These are phyloP conservation scores for Trichosporon sp. DNA, from an alignment of 1,284 basidiomycete species.

Conservation along the genomic window DNA sequence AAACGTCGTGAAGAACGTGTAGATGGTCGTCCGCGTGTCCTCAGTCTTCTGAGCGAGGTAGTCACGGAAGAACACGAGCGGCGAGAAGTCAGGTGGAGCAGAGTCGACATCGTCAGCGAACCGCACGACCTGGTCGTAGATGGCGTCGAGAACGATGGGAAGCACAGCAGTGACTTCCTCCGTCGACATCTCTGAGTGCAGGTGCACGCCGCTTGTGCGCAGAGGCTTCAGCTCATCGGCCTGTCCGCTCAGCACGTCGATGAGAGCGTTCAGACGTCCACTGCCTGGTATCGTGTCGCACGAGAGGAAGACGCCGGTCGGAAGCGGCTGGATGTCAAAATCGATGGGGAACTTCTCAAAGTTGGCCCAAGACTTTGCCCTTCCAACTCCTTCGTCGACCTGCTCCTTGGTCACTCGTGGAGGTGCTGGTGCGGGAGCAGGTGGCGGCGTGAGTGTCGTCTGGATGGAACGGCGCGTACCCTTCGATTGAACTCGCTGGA, in stretches of 20 bases:
- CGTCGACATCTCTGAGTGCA: slow-evolving; percentile 34
- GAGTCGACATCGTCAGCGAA: slow-evolving; percentile 28
- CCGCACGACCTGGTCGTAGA: slow-evolving; percentile 26
- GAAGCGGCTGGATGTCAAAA: slow-evolving; percentile 54
- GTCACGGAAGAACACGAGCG: slow-evolving; percentile 37
- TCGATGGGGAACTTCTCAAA: slow-evolving; percentile 53
- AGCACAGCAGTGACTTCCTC: slow-evolving; percentile 36
- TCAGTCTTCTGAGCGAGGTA: slow-evolving; percentile 23
- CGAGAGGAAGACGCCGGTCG: slow-evolving; percentile 47
- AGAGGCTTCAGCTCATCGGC: slow-evolving; percentile 24
- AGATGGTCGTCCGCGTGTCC: background rate
- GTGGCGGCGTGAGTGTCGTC: slow-evolving; percentile 8
- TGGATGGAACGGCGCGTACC: slow-evolving; percentile 3
- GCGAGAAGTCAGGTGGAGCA: slow-evolving; percentile 22
- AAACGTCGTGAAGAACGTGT: slow-evolving; percentile 12
- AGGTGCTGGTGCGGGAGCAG: background rate
- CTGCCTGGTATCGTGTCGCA: slow-evolving; percentile 36
- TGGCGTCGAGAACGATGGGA: slow-evolving; percentile 39
- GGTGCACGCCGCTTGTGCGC: slow-evolving; percentile 31
- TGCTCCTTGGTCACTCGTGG: slow-evolving; percentile 18
- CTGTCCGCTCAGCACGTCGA: slow-evolving; percentile 24
- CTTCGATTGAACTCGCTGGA: slow-evolving; percentile 19
- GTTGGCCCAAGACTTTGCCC: slow-evolving; percentile 55
- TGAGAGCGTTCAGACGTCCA: slow-evolving; percentile 32
- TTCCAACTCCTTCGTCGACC: slow-evolving; percentile 47